A percentile compares a stretch with the other conserved stretches of the same genome.
Conservation (phyloP, 2,329 filamentous ascomycete species). For the Thielaviopsis ethacetica region DNA sequence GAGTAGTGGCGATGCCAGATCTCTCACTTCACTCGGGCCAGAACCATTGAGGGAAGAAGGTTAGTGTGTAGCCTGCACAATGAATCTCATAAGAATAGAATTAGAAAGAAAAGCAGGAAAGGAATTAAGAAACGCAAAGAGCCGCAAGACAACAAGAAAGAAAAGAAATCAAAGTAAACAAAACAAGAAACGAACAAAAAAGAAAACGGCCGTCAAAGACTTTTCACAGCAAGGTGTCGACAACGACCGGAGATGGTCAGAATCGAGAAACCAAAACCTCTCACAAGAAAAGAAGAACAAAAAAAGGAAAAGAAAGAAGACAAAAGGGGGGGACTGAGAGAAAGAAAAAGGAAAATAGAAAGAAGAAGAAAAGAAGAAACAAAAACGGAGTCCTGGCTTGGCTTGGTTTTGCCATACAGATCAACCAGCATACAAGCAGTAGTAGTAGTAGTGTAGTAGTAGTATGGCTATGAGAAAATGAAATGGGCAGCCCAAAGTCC, state of each 20-base stretch:
- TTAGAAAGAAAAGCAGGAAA: neutral
- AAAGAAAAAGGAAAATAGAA: neutral
- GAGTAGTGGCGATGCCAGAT: constrained; percentile 9
- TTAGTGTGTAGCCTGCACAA: neutral
- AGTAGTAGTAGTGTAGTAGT: no score
- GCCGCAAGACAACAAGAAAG: neutral
- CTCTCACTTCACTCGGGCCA: constrained; percentile 9
- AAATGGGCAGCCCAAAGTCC: neutral
- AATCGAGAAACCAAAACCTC: neutral
- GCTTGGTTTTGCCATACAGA: no score
- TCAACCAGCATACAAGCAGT: no score
- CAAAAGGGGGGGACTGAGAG: neutral
- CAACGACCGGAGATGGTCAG: neutral
- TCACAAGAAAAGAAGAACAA: neutral
- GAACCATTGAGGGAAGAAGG: constrained; percentile 3
- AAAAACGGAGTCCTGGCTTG: neutral
- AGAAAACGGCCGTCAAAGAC: neutral
- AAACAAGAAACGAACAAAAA: neutral
- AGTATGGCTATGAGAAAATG: no score
- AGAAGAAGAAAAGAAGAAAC: neutral
- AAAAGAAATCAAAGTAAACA: neutral
- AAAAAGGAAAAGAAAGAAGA: neutral
- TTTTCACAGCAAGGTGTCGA: neutral
- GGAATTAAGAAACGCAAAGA: neutral
- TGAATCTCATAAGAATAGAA: neutral